phyloP scores from a whole-genome alignment of 78 protist species.

The Diacronema lutheri region DNA sequence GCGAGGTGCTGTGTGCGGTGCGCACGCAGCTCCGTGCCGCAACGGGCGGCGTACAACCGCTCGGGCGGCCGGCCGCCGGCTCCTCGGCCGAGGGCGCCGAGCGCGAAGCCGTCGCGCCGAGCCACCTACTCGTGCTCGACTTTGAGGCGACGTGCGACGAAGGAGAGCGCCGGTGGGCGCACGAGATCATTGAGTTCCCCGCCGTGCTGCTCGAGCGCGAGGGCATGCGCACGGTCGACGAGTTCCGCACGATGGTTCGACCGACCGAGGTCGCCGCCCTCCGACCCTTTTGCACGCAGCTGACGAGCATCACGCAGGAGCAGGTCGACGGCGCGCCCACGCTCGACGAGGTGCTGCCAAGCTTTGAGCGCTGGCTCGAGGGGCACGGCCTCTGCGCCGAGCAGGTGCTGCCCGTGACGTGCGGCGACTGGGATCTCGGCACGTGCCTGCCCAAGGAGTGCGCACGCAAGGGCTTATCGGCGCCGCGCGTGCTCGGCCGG shows the following conservation, averaged over 20 bases:
- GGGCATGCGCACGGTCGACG: not conserved
- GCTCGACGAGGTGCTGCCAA: not conserved
- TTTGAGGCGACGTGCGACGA: constrained; percentile 48
- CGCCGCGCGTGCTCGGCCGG: not conserved
- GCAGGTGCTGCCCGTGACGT: constrained; percentile 25
- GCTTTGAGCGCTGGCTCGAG: not conserved
- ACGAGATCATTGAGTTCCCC: constrained; percentile 55
- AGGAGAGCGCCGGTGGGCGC: not conserved
- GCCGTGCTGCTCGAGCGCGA: constrained; percentile 14
- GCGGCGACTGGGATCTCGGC: constrained; percentile 60
- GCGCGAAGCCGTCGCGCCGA: no score
- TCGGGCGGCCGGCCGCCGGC: no score
- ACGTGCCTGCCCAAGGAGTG: constrained; percentile 22
- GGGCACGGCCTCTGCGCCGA: not conserved
- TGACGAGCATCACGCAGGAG: constrained; percentile 46
- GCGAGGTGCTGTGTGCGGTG: not conserved
- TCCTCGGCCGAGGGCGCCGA: no score
- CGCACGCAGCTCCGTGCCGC: not conserved
- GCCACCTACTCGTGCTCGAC: constrained; percentile 31
- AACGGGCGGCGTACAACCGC: no score
- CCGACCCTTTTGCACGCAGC: constrained; percentile 23
- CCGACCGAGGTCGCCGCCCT: constrained; percentile 20
- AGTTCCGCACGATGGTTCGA: constrained; percentile 30
- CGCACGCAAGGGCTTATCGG: not conserved
- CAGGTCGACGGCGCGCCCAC: not conserved